Evolutionary conservation across 805 yeast species (phyloP), one percentile per base, ranked within the genome.

Genomic region (Metschnikowia matae): DNA sequence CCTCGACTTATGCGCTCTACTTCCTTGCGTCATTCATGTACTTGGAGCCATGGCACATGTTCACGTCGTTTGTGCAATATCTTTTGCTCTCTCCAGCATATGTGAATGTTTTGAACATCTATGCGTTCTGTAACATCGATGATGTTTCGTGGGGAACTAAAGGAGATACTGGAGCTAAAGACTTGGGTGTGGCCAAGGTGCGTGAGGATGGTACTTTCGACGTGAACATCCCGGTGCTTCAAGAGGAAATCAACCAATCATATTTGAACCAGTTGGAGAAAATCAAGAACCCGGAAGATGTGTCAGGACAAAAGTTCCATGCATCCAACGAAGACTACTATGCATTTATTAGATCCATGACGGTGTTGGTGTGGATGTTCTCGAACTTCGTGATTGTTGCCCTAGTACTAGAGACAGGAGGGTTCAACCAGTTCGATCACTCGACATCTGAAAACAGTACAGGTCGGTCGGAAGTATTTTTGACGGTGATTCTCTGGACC

Each of bases 101-200:
- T 60, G 70, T 77, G 53, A 78, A 78, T 54, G 80, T 83, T 37
- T 68, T 83, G 60, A 82, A 81, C 61, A 84, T 83, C 44, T 83
- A 81, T 64, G 85, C 87, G 1, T 83, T 83, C 63, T 83, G 86
- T 70, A 83, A 83, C 65, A 81, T 83, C 70, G 87, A 83, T 62
- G 87, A 83, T 66, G 79, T 83, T 44, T 83, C 87, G 2, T 83
- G 87, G 87, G 87, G 87, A 51, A 83, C 87, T n/a, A 83, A 83
- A 63, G 87, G 87, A 38, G 80, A 82, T 40, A 73, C 75, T n/a
- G 79, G 85, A 3, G 81, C 82, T 4, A 74, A 68, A 34, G 80
- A 78, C 37, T 72, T 82, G 62, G 85, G 86, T 46, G 75, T 68
- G 1, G 82, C 79, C 11, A 79, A 75, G 57, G 75, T 73, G 36